Percentiles rank a stretch among this genome's conserved stretches.
These are phyloP conservation scores for Stipa capillata DNA, from an alignment of 176 grass and related monocot genomes.

Conservation along the genomic window DNA sequence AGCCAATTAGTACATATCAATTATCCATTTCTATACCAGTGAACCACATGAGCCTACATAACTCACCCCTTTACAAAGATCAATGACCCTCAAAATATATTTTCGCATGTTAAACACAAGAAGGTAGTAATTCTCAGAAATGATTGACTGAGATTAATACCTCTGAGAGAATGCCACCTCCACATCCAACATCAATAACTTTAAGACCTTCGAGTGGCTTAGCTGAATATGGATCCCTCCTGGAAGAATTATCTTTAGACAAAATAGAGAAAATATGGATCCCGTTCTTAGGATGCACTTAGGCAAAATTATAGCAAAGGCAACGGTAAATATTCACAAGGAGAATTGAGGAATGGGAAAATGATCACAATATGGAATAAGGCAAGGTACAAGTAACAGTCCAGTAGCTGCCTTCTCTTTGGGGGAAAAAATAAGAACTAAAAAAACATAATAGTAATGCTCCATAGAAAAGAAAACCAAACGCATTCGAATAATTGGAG, in stretches of 20 bases:
- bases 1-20: not conserved
- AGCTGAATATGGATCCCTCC: constrained; percentile 72
- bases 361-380: not conserved
- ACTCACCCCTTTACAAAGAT: not conserved
- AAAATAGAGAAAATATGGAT: constrained; percentile 32
- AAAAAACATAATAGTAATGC: not conserved
- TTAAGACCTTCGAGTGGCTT: constrained; percentile 86
- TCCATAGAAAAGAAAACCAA: not conserved
- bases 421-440: not conserved
- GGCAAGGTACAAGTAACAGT: not conserved
- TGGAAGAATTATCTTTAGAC: constrained; percentile 13
- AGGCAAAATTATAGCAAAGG: not conserved
- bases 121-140: not conserved
- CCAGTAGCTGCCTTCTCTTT: not conserved
- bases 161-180: constrained; percentile 92
- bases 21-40: not conserved
- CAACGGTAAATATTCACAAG: not conserved
- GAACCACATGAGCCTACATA: not conserved
- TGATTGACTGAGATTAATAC: constrained; percentile 20
- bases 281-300: constrained; percentile 7
- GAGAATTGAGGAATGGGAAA: not conserved
- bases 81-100: not conserved
- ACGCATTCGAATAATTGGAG: not conserved
- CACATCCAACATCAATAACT: constrained; percentile 98
- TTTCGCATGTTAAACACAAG: not conserved